These are phyloP conservation scores for Acanthamoeba royreba DNA, from an alignment of 208 protist species.

Conservation along the genomic window DNA sequence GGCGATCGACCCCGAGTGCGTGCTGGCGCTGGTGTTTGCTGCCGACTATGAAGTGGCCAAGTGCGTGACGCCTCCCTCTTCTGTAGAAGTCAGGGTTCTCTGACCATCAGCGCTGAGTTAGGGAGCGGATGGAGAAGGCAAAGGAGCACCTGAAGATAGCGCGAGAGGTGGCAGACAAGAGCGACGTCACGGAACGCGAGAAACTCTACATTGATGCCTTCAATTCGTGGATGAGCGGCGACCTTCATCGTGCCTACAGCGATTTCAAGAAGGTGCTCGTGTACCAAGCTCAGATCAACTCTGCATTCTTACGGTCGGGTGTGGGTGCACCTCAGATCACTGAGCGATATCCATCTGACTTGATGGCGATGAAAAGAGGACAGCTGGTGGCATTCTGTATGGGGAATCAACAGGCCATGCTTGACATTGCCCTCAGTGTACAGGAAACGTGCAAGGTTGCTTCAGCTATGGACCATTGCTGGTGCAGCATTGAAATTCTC, in stretches of 20 bases:
- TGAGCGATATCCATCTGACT: neutral
- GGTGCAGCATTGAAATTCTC: too few relatives aligned
- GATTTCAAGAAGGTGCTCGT: neutral
- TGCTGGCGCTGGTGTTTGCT: neutral
- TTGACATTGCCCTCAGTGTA: neutral
- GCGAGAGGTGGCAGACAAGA: neutral
- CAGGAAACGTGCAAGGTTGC: too few relatives aligned
- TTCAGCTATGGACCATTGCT: too few relatives aligned
- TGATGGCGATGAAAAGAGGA: neutral
- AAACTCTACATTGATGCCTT: constrained; percentile 38
- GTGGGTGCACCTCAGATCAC: neutral
- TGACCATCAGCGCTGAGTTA: neutral
- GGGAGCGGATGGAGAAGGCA: neutral
- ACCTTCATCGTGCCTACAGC: neutral
- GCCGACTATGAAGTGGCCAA: constrained; percentile 30
- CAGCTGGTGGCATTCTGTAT: constrained; percentile 23
- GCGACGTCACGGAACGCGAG: neutral
- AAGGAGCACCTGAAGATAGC: neutral
- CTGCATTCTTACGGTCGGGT: too few relatives aligned
- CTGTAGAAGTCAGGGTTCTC: neutral
- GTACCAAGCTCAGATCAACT: neutral
- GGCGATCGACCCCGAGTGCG: neutral
- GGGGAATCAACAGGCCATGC: neutral
- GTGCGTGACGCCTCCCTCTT: neutral
- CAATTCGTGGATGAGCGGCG: neutral